phyloP scores from a whole-genome alignment of 257 asterid species.

The Galeopsis tetrahit region DNA sequence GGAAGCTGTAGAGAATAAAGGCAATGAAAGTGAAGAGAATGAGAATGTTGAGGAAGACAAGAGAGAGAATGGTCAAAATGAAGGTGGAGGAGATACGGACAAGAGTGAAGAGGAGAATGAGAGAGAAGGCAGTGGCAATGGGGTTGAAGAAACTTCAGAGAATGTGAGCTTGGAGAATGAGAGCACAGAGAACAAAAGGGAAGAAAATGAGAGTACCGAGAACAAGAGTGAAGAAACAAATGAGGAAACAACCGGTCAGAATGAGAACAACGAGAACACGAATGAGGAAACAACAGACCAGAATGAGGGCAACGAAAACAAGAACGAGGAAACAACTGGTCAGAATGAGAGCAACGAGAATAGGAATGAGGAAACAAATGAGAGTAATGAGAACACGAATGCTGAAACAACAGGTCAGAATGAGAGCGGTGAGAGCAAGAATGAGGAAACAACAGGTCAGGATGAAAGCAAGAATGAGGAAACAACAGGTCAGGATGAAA shows the following conservation, averaged over 20 bases:
- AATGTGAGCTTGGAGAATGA: conserved; percentile 1
- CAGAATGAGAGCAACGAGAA: background rate
- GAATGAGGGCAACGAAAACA: background rate
- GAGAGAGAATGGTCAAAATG: conserved; percentile 29
- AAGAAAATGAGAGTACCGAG: background rate
- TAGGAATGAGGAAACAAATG: background rate
- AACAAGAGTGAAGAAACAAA: background rate
- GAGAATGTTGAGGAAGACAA: conserved; percentile 29
- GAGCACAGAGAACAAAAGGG: background rate
- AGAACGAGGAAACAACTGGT: background rate
- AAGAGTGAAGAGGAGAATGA: conserved; percentile 18
- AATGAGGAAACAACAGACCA: background rate
- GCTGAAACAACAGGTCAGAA: background rate
- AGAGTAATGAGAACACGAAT: background rate
- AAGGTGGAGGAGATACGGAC: conserved; percentile 20
- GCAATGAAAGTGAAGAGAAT: conserved; percentile 38
- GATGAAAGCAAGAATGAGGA: conserved; percentile 15
- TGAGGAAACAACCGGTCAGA: background rate
- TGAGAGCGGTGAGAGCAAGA: background rate
- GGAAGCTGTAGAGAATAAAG: conserved; percentile 32
- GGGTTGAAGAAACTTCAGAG: background rate
- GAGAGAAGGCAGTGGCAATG: background rate
- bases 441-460: background rate
- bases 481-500: background rate
- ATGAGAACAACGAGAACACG: background rate